Base-by-base conservation (phyloP, 1,139 yeast species). In the Scheffersomyces lignicola region DNA sequence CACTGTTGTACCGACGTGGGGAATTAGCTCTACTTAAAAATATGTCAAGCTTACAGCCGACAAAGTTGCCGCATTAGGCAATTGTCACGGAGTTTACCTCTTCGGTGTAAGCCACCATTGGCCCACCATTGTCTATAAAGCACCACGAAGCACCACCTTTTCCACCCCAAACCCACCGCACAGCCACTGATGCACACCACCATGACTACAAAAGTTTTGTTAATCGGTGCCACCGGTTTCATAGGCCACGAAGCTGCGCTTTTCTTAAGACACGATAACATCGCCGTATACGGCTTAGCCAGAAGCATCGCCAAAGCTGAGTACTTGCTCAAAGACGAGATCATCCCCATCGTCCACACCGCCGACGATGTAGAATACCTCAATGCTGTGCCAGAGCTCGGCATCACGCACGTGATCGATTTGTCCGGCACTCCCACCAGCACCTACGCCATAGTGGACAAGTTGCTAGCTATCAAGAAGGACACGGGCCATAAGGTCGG, bases 371-470 rank as follows among this genome's bases (percentile, higher is more conserved):
- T 26, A 12, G 11, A 7, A n/a, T 26, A 26, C 11, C 29, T 26
- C 18, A 21, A 26, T 15, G n/a, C 9, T 5, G n/a, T 26, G n/a
- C 21, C 11, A 8, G 11, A 14, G n/a, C 18, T 26, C 8, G 33
- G 18, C 2, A 20, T 33, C 13, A 17, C 30, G 7, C 24, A 7
- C 14, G 35, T 33, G 9, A 33, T 33, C 22, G 35, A 33, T 18
- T 33, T 33, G 9, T 9, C 33, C 6, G 35, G 35, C 7, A 20
- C 25, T 9, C 33, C 35, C 14, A 18, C 26, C 12, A 26, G 24
- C 13, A 28, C 35, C 9, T 4, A 8, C 6, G 27, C 7, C 5
- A 29, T 33, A 9, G 24, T 18, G 21, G 33, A 28, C 18, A 33
- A 33, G 16, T 28, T 33, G 20, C 15, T 28, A 12, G 18, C 20